phyloP scores from a whole-genome alignment of 176 grass and related monocot species.

The Cenchrus americanus region DNA sequence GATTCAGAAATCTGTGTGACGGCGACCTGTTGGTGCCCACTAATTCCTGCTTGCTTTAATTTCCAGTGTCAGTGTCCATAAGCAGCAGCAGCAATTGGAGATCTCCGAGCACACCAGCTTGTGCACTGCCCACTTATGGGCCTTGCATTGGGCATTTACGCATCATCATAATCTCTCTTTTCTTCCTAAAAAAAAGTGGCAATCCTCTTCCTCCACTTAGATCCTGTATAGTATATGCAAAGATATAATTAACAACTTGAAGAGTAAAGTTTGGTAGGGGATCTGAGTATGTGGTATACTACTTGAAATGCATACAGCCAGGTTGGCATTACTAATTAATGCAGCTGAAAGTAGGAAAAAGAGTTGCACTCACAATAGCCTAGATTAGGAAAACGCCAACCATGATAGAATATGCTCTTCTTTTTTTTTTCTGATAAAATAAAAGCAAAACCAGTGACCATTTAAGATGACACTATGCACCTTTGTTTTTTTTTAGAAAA shows the following conservation, averaged over 20 bases:
- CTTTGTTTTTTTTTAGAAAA: not conserved
- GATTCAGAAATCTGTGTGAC: conserved; percentile 40
- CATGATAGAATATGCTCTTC: not conserved
- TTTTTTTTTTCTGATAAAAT: conserved; percentile 35
- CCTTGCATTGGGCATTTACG: conserved; percentile 12
- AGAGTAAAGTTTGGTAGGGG: conserved; percentile 19
- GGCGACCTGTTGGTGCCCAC: not conserved
- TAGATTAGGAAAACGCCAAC: conserved; percentile 25
- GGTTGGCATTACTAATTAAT: conserved; percentile 18
- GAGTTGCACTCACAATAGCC: conserved; percentile 10
- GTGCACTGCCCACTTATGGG: conserved; percentile 36
- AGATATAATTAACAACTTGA: conserved; percentile 16
- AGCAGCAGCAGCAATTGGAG: conserved; percentile 16
- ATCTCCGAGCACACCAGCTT: conserved; percentile 37
- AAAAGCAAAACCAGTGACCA: conserved; percentile 25
- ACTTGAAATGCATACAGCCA: not conserved
- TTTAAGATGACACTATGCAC: conserved; percentile 11
- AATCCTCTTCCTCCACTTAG: conserved; percentile 28
- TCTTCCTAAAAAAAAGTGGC: not conserved
- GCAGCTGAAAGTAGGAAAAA: conserved; percentile 31
- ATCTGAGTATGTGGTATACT: too few relatives aligned
- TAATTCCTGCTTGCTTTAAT: not conserved
- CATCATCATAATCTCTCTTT: conserved; percentile 12
- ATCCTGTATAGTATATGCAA: conserved; percentile 3
- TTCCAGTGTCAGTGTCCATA: conserved; percentile 20